Evolutionary conservation across 768 basidiomycete genomes (phyloP).

Genomic region (Saitozyma podzolica): DNA sequence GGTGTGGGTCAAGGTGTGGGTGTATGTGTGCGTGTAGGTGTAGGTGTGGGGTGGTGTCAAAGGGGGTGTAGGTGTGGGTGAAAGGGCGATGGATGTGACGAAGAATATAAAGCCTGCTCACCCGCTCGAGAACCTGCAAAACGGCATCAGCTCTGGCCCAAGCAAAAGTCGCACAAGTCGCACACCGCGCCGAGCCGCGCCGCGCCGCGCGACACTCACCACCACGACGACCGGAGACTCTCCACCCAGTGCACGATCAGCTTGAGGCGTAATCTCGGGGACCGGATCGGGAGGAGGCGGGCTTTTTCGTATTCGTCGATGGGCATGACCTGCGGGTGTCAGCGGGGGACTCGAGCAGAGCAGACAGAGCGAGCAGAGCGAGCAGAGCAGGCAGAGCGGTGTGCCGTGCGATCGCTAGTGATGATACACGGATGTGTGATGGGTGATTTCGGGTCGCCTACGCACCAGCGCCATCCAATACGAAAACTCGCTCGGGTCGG

Average conservation of each 20-base stretch:
- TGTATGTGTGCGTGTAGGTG: too few species aligned
- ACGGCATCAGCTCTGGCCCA: slow-evolving; percentile 2
- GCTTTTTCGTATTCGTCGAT: slow-evolving; percentile 89
- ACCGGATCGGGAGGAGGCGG: slow-evolving; percentile 72
- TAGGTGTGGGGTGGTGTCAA: too few species aligned
- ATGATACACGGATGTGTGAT: neutral
- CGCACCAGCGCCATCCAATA: slow-evolving; percentile 83
- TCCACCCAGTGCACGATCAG: slow-evolving; percentile 96
- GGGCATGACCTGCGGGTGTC: slow-evolving; percentile 62
- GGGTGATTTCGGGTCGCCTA: slow-evolving; percentile 3
- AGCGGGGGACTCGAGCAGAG: neutral
- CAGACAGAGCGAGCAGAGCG: too few species aligned
- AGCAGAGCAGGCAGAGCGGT: neutral
- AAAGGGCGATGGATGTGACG: too few species aligned
- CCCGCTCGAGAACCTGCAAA: slow-evolving; percentile 36
- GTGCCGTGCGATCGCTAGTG: neutral
- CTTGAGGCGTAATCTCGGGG: slow-evolving; percentile 71
- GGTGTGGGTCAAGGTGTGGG: too few species aligned
- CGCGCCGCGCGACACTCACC: slow-evolving; percentile 28
- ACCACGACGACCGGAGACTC: slow-evolving; percentile 58
- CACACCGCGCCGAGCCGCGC: too few species aligned
- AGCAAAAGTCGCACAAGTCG: too few species aligned
- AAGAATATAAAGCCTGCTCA: slow-evolving; percentile 13
- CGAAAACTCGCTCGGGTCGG: slow-evolving; percentile 68
- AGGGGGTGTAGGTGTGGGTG: too few species aligned